Conservation (phyloP, 306 rosid genomes). For the Pterocarpus macrocarpus region DNA sequence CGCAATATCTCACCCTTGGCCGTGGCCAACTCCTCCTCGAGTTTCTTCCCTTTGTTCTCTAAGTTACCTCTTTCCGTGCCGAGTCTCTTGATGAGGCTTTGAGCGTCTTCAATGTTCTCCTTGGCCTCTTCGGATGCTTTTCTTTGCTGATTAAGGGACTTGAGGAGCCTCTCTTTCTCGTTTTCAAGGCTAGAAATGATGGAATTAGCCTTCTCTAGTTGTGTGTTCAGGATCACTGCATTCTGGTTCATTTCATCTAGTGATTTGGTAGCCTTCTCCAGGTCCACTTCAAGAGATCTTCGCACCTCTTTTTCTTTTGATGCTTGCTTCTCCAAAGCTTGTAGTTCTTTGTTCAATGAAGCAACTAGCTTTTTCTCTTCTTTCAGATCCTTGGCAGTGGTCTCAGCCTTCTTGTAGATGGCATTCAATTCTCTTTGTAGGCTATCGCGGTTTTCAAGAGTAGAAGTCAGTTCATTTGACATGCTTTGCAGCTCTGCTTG, state of each 20-base stretch:
- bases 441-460: conserved; percentile 60
- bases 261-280: conserved; percentile 79
- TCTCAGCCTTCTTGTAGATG: conserved; percentile 73
- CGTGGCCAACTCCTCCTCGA: conserved; percentile 73
- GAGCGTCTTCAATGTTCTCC: conserved; percentile 89
- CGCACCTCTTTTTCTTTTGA: conserved; percentile 64
- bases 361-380: conserved; percentile 67
- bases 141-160: conserved; percentile 69
- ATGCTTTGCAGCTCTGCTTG: conserved; percentile 60
- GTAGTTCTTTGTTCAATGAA: conserved; percentile 64
- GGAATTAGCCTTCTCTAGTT: conserved; percentile 67
- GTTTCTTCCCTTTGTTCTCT: conserved; percentile 73
- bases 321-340: conserved; percentile 72
- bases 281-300: conserved; percentile 68
- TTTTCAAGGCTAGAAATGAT: conserved; percentile 68
- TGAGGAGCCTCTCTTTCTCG: conserved; percentile 72
- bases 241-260: conserved; percentile 84
- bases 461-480: conserved; percentile 59
- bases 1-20: conserved; percentile 83
- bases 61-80: conserved; percentile 73
- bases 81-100: conserved; percentile 71
- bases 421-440: conserved; percentile 73
- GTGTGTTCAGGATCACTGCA: conserved; percentile 65
- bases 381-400: conserved; percentile 59
- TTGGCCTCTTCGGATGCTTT: conserved; percentile 64